These are phyloP conservation scores for Fusarium sp. DNA, from an alignment of 2,329 filamentous ascomycete genomes.

Conservation along the genomic window DNA sequence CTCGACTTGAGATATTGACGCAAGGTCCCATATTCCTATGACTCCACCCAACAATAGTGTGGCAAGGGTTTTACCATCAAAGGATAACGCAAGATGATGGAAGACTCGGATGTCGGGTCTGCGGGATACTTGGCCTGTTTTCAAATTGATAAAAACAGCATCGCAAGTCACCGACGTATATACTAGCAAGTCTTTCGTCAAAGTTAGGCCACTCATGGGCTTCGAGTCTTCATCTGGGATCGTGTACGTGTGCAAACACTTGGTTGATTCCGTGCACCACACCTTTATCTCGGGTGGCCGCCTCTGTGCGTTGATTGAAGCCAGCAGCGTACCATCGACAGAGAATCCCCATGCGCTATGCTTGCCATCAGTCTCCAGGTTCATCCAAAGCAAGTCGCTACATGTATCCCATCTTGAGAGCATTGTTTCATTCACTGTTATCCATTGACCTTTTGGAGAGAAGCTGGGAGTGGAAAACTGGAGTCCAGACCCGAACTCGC, in stretches of 20 bases:
- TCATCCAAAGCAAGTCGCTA: rapidly evolving
- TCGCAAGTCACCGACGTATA: not conserved
- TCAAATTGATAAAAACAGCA: not conserved
- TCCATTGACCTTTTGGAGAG: not conserved
- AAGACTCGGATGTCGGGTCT: not conserved
- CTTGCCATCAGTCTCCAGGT: not conserved
- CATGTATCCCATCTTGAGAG: not conserved
- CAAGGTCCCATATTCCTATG: not conserved
- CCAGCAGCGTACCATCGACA: not conserved
- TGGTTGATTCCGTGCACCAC: not conserved
- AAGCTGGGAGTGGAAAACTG: rapidly evolving
- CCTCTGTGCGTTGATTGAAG: no score
- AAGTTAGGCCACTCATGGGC: not conserved
- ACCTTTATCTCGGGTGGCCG: not conserved
- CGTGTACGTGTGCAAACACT: not conserved
- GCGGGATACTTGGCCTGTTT: not conserved
- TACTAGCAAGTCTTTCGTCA: not conserved
- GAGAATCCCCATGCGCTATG: not conserved
- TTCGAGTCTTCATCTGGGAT: no score
- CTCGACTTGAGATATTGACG: not conserved
- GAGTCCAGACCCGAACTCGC: not conserved
- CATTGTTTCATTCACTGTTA: not conserved
- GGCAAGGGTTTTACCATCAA: not conserved
- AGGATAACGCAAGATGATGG: not conserved
- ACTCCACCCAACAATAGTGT: rapidly evolving